Base-by-base conservation (phyloP, 176 grass and related monocot genomes). In the Olyra latifolia region DNA sequence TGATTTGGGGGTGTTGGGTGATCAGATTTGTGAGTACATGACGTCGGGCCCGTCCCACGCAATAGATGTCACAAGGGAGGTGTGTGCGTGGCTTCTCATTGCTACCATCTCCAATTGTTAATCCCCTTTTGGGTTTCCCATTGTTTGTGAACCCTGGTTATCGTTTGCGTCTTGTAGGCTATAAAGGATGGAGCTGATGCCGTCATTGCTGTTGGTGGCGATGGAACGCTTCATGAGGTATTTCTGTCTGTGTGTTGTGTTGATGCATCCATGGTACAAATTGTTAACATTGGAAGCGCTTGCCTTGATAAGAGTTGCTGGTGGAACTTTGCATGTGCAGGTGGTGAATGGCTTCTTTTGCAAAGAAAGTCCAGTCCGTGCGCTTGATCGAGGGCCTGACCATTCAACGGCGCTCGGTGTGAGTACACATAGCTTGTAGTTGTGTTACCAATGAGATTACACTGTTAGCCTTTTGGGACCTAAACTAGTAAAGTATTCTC, bases 181-280 rank as follows among this genome's bases (percentile, higher is more conserved):
- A 89, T 95, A 85, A 91, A 91, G 56, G 92, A 93, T 75, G 95
- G 92, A 5, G 95, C 78, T 61, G 90, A 98, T 80, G 95, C 95
- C 0, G 86, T 98, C 14, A 91, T 98, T 4, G 95, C 95, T 66
- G 92, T 98, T 56, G 92, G 95, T 66, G 95, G 95, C 11, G 95
- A 98, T 67, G 95, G 95, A 56, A 98, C 95, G 6, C 90, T 98
- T 91, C 95, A 98, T 82, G 95, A 98, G 95, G 92, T 98, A 72
- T 48, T 83, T 15, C 22, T 81, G 54, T 19, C 22, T 84, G 54
- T 19, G 35, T 74, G 0, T 16, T 38, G 3, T 76, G 28, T 32
- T 59, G 24, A 61, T 24, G 22, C 11, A 30, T 17, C 22, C 19
- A 69, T 58, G 30, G 30, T 47, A 16, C 20, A 69, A 19, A 35